Conservation (phyloP, 768 basidiomycete species). For the Pholiota microspora region DNA sequence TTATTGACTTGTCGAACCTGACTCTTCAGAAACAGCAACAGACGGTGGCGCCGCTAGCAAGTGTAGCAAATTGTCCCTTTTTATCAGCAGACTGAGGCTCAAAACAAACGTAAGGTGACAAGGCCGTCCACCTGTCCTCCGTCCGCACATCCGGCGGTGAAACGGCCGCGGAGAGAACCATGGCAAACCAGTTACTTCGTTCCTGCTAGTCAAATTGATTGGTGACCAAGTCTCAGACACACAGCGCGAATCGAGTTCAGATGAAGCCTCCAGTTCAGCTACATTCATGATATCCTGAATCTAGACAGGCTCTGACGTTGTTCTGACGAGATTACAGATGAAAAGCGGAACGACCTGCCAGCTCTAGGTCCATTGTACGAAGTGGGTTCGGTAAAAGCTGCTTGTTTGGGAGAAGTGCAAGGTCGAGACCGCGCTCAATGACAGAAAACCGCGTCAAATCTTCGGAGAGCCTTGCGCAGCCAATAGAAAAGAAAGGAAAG, state of each 20-base stretch:
- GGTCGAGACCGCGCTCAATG: background rate
- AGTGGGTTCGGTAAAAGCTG: background rate
- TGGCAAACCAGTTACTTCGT: background rate
- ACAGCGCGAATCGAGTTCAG: constrained; percentile 1
- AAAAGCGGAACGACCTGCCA: background rate
- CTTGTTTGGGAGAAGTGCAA: background rate
- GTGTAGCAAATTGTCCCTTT: background rate
- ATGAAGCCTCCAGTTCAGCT: background rate
- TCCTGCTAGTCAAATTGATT: background rate
- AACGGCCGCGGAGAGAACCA: background rate
- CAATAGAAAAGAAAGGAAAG: background rate
- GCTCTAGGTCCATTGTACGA: background rate
- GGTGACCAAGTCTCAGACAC: no score
- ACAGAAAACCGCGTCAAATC: background rate
- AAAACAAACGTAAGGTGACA: background rate
- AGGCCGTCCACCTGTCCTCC: background rate
- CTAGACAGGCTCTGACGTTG: no score
- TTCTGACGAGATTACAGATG: no score
- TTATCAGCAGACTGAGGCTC: background rate
- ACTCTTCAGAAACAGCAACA: background rate
- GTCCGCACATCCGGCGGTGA: background rate
- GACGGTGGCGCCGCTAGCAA: background rate
- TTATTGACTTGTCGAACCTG: background rate
- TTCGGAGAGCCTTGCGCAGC: background rate
- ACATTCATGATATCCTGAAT: no score